Evolutionary conservation across 2,329 filamentous ascomycete species (phyloP), one percentile per base, ranked within the genome.

Genomic region (Drechslerella coelobrocha): DNA sequence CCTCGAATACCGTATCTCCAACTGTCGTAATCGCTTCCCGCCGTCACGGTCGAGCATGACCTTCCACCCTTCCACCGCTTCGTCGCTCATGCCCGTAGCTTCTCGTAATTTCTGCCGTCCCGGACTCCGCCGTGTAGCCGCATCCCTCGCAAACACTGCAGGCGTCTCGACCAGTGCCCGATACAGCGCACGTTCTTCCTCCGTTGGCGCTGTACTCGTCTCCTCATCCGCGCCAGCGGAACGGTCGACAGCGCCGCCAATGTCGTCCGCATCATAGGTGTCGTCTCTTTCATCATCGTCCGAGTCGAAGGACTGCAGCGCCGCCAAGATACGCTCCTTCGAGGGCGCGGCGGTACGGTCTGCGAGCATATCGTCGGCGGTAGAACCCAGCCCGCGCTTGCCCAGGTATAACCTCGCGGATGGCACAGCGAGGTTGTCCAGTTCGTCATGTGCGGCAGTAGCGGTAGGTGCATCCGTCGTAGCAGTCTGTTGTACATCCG

Each of bases 281-380:
- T 97, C 93, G 78, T 97, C 93, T 34, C 92, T 86, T 80, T 97
- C 93, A 77, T 97, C 93, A 74, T 97, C 93, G 75, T 97, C 93
- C 0, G 88, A 89, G 79, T 97, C 92, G 74, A 97, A 97, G 0
- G 89, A 85, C 14, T 91, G 91, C 1, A 97, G 85, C 0, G 93
- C 93, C 2, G 92, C 90, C 23, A 96, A 81, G 75, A 97, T 96
- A 9, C 91, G 89, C 0, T 91, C 90, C 80, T 95, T 96, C 75
- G 88, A 87, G 1, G 88, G 85, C 2, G 88, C 86, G 0, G 81
- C 81, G 24, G 45, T 6, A 9, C 59, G 51, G 47, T 69, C 56
- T 39, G 60, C 27, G 7, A 69, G 47, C n/a, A 69, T 39, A 9
- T 21, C 55, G 37, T 69, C 65, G 19, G 65, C 65, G 14, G 65